Evolutionary conservation across 768 basidiomycete species (phyloP), one percentile per base, ranked within the genome.

Genomic region (Inosperma sp.): DNA sequence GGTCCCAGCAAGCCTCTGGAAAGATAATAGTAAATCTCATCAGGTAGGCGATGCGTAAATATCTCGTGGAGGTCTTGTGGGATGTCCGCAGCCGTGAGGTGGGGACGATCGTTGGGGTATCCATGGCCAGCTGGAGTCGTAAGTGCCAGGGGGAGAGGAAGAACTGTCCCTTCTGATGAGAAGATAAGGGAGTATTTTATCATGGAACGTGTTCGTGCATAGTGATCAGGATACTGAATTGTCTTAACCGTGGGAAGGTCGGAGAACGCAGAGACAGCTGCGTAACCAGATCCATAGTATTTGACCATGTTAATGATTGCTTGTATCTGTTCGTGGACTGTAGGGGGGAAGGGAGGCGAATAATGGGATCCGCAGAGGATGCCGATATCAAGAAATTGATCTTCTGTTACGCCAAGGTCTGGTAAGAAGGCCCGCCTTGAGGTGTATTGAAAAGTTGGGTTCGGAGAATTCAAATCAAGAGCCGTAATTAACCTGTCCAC

Each of bases 1-100:
- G 95, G 91, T 7, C 84, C 83, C 46, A 97, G 65, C 12, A 98
- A 78, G 5, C 96, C 95, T 13, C 93, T 84, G 31, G 93, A 96
- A 56, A 98, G 80, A 66, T 97, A 96, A 68, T 86, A 97, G 72
- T 94, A 98, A 51, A 97, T 78, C 65, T 98, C 93, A 66, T 98
- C 96, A 1, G 95, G 95, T 21, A 99, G 77, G 37, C 93, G 86
- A 67, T 90, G 75, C 8, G 93, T 94, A 72, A 97, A 98, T 54
- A 98, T 88, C 47, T 96, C 93, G 63, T 95, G 89, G 30, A 99
- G 72, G 68, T 98, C 95, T 43, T 71, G 67, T 3, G 96, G 96
- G 51, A 98, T 84, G 62, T 98, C 96, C 22, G 85, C 83, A 0
- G n/a, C n/a, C n/a, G 90, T 91, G 34, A 86, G 86, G 82, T 58